Base-by-base conservation (phyloP, 2,329 filamentous ascomycete species). In the Pleomassaria siparia region DNA sequence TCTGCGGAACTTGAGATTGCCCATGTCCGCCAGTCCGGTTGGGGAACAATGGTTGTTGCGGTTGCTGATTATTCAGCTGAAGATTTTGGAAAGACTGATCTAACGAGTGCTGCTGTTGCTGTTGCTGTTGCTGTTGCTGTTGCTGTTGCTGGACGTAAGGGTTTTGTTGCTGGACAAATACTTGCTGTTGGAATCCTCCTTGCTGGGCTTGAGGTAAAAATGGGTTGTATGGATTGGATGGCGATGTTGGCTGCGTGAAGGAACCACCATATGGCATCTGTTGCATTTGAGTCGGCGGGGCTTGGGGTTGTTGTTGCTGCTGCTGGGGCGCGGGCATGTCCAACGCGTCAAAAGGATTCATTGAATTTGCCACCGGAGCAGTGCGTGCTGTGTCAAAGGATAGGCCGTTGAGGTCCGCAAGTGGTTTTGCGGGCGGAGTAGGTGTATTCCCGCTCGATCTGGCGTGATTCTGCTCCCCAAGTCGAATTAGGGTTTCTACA, bases 401-500 rank as follows among this genome's bases (percentile, higher is more conserved):
- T 9, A 79, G 58, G 3, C 76, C 76, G 49, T 74, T 76, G n/a
- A 40, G 22, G 24, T 24, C 37, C 13, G 63, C 43, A 7, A 80
- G 77, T 32, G 77, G 75, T 47, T 78, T 76, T 6, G 75, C 73
- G n/a, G 73, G 69, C 56, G 72, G 71, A 43, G 69, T 66, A 21
- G 70, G 65, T 47, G 77, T 77, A 49, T 72, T 74, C 25, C 83
- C 85, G 64, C 63, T 60, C 10, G 65, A 67, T 15, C 46, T 61
- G 15, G 43, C 59, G 8, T 59, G 55, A 36, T 61, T 64, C 49
- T 68, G 64, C 47, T 95, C 91, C 21, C 91, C 92, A 30, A 96
- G 73, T 56, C 90, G 82, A 47, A 94, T 83, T 62, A 99, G 73
- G 15, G 89, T 83, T 70, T 97, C 92, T 36, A 97, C 84, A 0